phyloP scores from a whole-genome alignment of 2,329 filamentous ascomycete species.

The Fusarium goolgardi region DNA sequence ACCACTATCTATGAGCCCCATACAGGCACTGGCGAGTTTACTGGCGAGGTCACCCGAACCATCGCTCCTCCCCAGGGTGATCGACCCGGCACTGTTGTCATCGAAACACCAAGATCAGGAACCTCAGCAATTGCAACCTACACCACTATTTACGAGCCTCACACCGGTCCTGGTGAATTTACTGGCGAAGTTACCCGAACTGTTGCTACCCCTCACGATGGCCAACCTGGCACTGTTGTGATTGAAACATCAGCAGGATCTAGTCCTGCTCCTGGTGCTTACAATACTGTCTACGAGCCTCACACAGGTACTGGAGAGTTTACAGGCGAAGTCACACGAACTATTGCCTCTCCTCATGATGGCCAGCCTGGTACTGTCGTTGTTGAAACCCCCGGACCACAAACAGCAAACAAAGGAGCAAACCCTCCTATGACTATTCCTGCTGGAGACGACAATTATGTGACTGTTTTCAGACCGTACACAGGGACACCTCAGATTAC shows the following conservation, averaged over 20 bases:
- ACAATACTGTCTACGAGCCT: constrained; percentile 30
- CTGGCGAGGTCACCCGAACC: not conserved
- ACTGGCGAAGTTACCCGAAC: constrained; percentile 15
- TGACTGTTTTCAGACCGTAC: constrained; percentile 25
- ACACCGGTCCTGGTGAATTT: constrained; percentile 20
- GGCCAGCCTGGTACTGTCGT: constrained; percentile 28
- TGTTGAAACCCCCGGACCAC: constrained; percentile 22
- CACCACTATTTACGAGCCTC: constrained; percentile 25
- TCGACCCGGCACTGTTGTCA: constrained; percentile 22
- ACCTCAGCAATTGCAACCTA: constrained; percentile 10
- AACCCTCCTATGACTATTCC: constrained; percentile 23
- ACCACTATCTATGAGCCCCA: constrained; percentile 7
- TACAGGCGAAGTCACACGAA: constrained; percentile 10
- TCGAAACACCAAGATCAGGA: constrained; percentile 19
- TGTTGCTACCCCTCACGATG: constrained; percentile 16
- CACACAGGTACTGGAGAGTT: constrained; percentile 21
- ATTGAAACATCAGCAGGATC: constrained; percentile 21
- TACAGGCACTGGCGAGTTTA: constrained; percentile 5
- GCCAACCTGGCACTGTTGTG: constrained; percentile 27
- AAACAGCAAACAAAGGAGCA: constrained; percentile 18
- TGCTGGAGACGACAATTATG: constrained; percentile 4
- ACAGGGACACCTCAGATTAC: constrained; percentile 13
- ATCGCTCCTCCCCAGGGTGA: constrained; percentile 1
- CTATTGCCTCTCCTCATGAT: constrained; percentile 9
- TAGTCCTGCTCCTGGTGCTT: not conserved